Conservation (phyloP, 345 rosid species). For the Corchorus capsularis region DNA sequence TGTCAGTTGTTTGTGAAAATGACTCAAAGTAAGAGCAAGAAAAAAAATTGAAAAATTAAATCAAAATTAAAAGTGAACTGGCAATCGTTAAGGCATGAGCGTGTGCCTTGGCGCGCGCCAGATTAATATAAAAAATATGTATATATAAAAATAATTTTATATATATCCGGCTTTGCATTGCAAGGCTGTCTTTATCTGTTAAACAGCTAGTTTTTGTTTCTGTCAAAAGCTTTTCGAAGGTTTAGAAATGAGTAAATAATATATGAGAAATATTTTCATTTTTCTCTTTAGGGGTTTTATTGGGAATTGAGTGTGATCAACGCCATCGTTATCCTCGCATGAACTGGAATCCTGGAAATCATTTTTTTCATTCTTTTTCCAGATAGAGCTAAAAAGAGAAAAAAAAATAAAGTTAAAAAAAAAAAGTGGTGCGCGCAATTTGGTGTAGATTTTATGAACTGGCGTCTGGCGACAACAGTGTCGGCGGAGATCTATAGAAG, state of each 20-base stretch:
- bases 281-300: background rate
- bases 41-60: background rate
- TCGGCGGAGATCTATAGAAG: slow-evolving; percentile 42
- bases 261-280: background rate
- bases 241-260: background rate
- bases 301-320: slow-evolving; percentile 46
- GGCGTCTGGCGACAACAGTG: slow-evolving; percentile 17
- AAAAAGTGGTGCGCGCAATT: slow-evolving; percentile 5
- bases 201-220: slow-evolving; percentile 5
- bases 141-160: background rate
- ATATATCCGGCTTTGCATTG: slow-evolving; percentile 5
- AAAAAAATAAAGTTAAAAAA: no score
- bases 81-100: slow-evolving; percentile 11
- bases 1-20: slow-evolving; percentile 30
- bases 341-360: slow-evolving; percentile 38
- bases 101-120: background rate
- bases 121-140: background rate
- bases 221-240: slow-evolving; percentile 1
- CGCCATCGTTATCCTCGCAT: slow-evolving; percentile 47
- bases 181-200: slow-evolving; percentile 31
- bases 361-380: background rate
- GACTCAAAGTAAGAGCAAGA: slow-evolving; percentile 9
- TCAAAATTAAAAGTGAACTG: slow-evolving; percentile 31
- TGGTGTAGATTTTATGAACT: slow-evolving; percentile 4
- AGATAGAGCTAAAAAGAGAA: background rate